Base-by-base conservation (phyloP, 768 basidiomycete genomes). In the Russula sp. region DNA sequence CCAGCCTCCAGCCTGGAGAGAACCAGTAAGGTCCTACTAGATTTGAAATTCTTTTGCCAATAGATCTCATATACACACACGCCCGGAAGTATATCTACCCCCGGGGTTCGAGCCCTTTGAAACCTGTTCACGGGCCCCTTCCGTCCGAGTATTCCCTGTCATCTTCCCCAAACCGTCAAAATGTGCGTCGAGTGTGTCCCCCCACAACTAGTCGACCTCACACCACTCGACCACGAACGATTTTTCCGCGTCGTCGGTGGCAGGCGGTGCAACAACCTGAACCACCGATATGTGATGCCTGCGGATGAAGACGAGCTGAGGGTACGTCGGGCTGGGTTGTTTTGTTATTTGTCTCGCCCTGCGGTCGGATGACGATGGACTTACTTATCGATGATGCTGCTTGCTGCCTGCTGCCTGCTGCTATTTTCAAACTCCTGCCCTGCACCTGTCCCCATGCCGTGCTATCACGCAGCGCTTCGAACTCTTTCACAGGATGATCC, bases 381-480 rank as follows among this genome's bases (percentile, higher is more conserved):
- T 54, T 60, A 51, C 28, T 30, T 30, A 30, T 61, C 11, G 44
- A 38, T 48, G 46, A 38, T 32, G 42, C 4, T 26, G 2, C 5
- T 30, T 30, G 28, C 28, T 30, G 28, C 28, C 28, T 30, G 28
- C 28, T 30, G 28, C 28, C n/a, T 30, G 28, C 28, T 30, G 28
- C 5, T 2, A 30, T 5, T 30, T 30, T 30, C 28, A 30, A 2
- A 5, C 28, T n/a, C 28, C 2, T 30, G 28, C 28, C 28, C 3
- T 30, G 5, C 5, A 30, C 28, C 28, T 2, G 5, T 2, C 28
- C 28, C 34, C n/a, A 24, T 14, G n/a, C n/a, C n/a, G n/a, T n/a
- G n/a, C n/a, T n/a, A n/a, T n/a, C n/a, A n/a, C n/a, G n/a, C 70
- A 89, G 86, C 85, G 87, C 60, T 83, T 80, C 36, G 81, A 85